Conservation (phyloP, 495 filamentous ascomycete genomes). For the Penicillium silybi region DNA sequence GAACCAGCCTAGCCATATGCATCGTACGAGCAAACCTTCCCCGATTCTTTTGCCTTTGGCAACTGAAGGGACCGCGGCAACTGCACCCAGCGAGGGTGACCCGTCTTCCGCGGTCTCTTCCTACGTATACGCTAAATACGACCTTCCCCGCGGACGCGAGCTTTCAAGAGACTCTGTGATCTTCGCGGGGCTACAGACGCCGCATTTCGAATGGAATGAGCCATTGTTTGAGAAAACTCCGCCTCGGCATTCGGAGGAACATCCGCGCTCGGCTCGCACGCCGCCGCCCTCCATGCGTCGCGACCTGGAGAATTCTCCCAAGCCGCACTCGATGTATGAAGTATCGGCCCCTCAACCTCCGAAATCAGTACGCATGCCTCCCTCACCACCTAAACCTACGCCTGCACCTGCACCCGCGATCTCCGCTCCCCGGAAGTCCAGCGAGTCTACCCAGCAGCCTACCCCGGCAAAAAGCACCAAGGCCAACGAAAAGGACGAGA, state of each 20-base stretch:
- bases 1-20: conserved; percentile 20
- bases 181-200: conserved; percentile 58
- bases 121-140: conserved; percentile 80
- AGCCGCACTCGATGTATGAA: conserved; percentile 36
- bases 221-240: conserved; percentile 51
- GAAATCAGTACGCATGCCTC: conserved; percentile 14
- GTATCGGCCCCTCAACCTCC: conserved; percentile 16
- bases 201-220: conserved; percentile 58
- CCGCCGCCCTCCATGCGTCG: conserved; percentile 31
- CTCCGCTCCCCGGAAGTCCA: conserved; percentile 43
- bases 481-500: conserved; percentile 42
- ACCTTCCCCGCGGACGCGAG: conserved; percentile 74
- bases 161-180: conserved; percentile 67
- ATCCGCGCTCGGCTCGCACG: conserved; percentile 33
- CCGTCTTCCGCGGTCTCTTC: conserved; percentile 56
- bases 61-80: conserved; percentile 17
- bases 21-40: conserved; percentile 34
- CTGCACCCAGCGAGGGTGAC: conserved; percentile 23
- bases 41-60: conserved; percentile 36
- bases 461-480: background rate
- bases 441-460: conserved; percentile 23
- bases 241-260: conserved; percentile 33
- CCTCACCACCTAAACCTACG: background rate
- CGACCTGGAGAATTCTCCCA: conserved; percentile 25
- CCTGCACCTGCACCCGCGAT: conserved; percentile 34